These are phyloP conservation scores for Spizellomyces punctatus DNA, from an alignment of 192 early-diverging fungal species.

Conservation along the genomic window DNA sequence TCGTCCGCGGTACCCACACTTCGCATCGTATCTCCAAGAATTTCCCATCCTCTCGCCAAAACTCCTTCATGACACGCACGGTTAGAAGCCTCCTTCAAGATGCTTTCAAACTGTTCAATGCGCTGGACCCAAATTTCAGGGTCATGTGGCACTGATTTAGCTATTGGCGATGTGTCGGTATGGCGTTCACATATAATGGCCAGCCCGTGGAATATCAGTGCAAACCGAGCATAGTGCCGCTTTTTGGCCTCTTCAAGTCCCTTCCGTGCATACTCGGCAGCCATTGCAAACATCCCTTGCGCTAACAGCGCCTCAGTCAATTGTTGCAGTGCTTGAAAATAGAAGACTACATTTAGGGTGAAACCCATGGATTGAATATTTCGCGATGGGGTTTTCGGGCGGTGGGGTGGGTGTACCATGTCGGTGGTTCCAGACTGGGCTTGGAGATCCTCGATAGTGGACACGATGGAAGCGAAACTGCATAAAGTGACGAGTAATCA, in stretches of 20 bases:
- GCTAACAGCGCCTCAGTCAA: neutral
- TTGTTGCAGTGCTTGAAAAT: neutral
- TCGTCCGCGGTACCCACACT: neutral
- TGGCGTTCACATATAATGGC: slow-evolving; percentile 10
- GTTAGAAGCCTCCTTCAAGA: neutral
- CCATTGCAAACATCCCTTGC: neutral
- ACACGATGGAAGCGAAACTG: neutral
- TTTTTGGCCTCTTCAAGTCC: neutral
- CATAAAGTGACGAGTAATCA: neutral
- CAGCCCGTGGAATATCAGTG: neutral
- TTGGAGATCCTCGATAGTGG: too few relatives aligned
- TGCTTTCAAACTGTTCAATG: slow-evolving; percentile 2
- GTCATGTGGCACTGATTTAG: neutral
- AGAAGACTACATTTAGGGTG: too few relatives aligned
- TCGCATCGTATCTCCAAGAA: slow-evolving; percentile 12
- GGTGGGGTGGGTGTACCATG: neutral
- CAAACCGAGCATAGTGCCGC: neutral
- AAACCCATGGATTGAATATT: too few relatives aligned
- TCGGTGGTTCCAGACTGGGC: neutral
- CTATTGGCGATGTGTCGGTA: neutral
- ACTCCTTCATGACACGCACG: neutral
- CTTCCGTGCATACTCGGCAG: neutral
- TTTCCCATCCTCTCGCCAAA: slow-evolving; percentile 14
- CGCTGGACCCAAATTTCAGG: neutral
- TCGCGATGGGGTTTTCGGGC: too few relatives aligned